Evolutionary conservation across 2,329 filamentous ascomycete genomes (phyloP), one percentile per base, ranked within the genome.

Genomic region (Claviceps sp.): DNA sequence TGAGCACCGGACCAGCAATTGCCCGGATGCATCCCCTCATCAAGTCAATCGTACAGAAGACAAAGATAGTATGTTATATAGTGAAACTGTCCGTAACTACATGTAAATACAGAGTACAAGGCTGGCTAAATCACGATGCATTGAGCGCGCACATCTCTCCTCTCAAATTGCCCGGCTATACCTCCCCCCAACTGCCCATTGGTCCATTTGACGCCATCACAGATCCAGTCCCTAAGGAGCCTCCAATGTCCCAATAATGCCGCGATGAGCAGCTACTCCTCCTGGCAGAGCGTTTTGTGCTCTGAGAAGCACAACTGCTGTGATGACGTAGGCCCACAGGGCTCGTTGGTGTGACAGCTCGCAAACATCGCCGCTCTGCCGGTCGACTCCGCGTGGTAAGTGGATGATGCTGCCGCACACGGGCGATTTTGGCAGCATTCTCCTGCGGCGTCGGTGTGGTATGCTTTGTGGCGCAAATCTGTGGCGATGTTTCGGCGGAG

Each of bases 231-330:
- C 86, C 87, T 24, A 89, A 77, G 59, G 82, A 89, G 5, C 82
- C 86, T 26, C 88, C 88, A 57, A 95, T 80, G 65, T 95, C 90
- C 90, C 90, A 96, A 66, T 94, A 96, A 64, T 95, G 88, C 50
- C 89, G 73, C 46, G 83, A 87, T 45, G 86, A 90, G 38, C 81
- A 77, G 57, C 80, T 84, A 60, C 81, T 87, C 50, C 78, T 73
- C 60, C 76, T 75, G 41, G 80, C 82, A 38, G 81, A 87, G 59
- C 84, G 81, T 64, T 85, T 84, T 7, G 87, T 88, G 66, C 87
- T 94, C 68, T 95, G 88, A 63, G 87, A 95, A 4, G 88, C 89
- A 65, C 89, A 95, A 65, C 87, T 94, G 54, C 81, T 70, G 66
- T 70, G 66, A 56, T 75, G 74, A 64, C 70, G 73, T 56, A 74